These are phyloP conservation scores for Yamadazyma endophytica DNA, from an alignment of 805 yeast species.

Conservation along the genomic window DNA sequence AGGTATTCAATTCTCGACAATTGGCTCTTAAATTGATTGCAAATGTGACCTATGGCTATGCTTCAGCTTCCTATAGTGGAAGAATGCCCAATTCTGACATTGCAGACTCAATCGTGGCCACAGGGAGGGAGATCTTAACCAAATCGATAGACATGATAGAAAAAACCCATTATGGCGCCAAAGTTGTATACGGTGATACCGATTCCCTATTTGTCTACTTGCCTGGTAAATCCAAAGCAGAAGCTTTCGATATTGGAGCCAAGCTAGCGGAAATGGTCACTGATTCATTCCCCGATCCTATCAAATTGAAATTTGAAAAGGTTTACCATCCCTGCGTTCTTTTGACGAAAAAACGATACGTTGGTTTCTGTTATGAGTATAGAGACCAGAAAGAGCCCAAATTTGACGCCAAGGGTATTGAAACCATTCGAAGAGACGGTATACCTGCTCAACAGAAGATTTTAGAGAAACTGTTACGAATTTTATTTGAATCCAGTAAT, in stretches of 20 bases:
- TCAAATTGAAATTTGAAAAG: conserved; percentile 83
- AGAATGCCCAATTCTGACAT: conserved; percentile 96
- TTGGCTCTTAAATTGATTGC: conserved; percentile 86
- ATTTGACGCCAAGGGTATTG: conserved; percentile 96
- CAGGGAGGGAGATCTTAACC: conserved; percentile 81
- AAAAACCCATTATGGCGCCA: conserved; percentile 67
- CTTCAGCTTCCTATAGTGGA: conserved; percentile 93
- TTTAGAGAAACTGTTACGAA: conserved; percentile 62
- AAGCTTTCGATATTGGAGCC: conserved; percentile 74
- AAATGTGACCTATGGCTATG: conserved; percentile 93
- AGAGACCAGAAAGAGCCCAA: conserved; percentile 52
- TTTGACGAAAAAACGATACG: conserved; percentile 81
- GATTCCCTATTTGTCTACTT: conserved; percentile 88
- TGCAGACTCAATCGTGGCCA: conserved; percentile 90
- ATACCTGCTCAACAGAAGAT: conserved; percentile 87
- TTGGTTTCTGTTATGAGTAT: conserved; percentile 74
- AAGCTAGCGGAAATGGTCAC: conserved; percentile 68
- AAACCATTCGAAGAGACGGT: conserved; percentile 92
- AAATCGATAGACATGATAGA: conserved; percentile 71
- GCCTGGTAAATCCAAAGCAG: conserved; percentile 73
- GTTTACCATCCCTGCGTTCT: conserved; percentile 85
- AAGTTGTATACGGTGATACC: conserved; percentile 95
- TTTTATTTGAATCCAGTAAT: conserved; percentile 69
- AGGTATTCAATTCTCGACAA: conserved; percentile 71
- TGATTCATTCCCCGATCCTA: conserved; percentile 68